phyloP scores from a whole-genome alignment of 805 yeast species.

The Saccharomycodes ludwigii region DNA sequence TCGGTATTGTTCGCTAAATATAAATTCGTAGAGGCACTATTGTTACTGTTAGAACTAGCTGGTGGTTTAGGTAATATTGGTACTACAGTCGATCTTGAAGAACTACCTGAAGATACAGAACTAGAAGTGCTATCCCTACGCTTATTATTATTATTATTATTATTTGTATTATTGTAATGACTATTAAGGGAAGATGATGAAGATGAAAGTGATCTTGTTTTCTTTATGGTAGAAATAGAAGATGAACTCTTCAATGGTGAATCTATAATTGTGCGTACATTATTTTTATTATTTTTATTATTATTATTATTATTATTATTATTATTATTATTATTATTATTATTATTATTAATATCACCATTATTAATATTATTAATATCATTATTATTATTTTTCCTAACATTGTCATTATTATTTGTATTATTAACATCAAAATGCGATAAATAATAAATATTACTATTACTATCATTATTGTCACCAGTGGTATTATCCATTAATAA shows the following conservation, averaged over 20 bases:
- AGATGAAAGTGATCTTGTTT: slow-evolving; percentile 7
- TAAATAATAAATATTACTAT: too few relatives aligned
- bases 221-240: slow-evolving; percentile 7
- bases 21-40: too few relatives aligned
- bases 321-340: slow-evolving; percentile 4
- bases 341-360: too few relatives aligned
- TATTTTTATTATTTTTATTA: neutral
- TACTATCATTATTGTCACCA: too few relatives aligned
- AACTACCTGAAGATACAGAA: slow-evolving; percentile 18
- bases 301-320: slow-evolving; percentile 8
- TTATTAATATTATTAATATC: slow-evolving; percentile 6
- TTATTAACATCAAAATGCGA: too few relatives aligned
- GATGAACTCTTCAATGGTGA: too few relatives aligned
- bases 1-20: neutral
- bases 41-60: slow-evolving; percentile 10
- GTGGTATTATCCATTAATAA: too few relatives aligned
- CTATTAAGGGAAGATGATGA: slow-evolving; percentile 2
- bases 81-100: slow-evolving; percentile 19
- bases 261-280: too few relatives aligned
- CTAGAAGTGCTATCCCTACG: slow-evolving; percentile 22
- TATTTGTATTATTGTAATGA: slow-evolving; percentile 1
- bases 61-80: slow-evolving; percentile 25
- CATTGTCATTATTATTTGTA: neutral
- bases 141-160: slow-evolving; percentile 1
- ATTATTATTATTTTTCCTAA: slow-evolving; percentile 2